phyloP scores from a whole-genome alignment of 78 protist species.

The Dictyostelium firmibasis region DNA sequence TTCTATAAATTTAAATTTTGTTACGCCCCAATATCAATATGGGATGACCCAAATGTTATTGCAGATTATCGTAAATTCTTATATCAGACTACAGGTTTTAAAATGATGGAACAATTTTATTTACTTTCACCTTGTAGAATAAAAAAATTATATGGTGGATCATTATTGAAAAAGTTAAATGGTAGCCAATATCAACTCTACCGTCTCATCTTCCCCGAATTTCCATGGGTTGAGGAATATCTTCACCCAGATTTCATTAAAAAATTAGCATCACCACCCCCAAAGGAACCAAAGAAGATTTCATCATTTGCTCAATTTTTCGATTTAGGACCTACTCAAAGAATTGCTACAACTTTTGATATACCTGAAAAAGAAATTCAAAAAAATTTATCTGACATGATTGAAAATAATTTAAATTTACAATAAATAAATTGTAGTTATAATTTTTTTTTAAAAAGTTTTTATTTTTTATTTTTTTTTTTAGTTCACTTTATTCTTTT shows the following conservation, averaged over 20 bases:
- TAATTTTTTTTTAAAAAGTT: neutral
- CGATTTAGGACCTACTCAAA: neutral
- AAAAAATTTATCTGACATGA: too few species aligned
- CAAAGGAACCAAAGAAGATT: too few species aligned
- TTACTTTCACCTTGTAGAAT: neutral
- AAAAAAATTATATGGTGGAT: neutral
- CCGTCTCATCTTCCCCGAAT: neutral
- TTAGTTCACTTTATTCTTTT: neutral
- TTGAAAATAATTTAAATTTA: too few species aligned
- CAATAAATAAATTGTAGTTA: neutral
- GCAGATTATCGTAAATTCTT: neutral
- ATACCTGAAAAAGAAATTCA: neutral
- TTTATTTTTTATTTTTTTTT: neutral
- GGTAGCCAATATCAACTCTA: neutral
- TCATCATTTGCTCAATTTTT: neutral
- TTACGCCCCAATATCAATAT: neutral
- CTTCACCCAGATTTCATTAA: neutral
- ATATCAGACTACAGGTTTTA: neutral
- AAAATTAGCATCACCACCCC: neutral
- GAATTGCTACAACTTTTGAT: too few species aligned
- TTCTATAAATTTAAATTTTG: neutral
- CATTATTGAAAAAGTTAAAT: neutral
- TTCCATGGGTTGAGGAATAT: neutral
- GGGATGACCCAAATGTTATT: neutral
- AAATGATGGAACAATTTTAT: neutral